Evolutionary conservation across 2,329 filamentous ascomycete species (phyloP).

Genomic region (Penicillium occitanis): DNA sequence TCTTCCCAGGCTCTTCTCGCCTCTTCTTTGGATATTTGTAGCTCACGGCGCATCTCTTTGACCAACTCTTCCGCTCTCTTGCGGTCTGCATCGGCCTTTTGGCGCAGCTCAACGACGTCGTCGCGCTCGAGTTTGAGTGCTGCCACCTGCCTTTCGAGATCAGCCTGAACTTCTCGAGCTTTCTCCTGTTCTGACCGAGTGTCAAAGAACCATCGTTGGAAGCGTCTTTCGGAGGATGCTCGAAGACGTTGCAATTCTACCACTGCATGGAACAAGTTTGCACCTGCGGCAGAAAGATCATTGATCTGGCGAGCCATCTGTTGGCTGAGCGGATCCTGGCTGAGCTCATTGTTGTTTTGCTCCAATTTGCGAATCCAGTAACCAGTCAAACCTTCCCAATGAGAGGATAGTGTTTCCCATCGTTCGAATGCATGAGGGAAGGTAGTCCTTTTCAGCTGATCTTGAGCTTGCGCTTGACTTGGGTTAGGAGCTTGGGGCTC

Average conservation of each 20-base stretch:
- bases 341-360: slow-evolving; percentile 82
- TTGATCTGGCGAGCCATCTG: slow-evolving; percentile 93
- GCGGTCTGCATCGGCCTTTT: slow-evolving; percentile 68
- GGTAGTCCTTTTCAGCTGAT: slow-evolving; percentile 56
- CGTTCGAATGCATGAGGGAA: slow-evolving; percentile 97
- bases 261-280: slow-evolving; percentile 95
- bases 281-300: slow-evolving; percentile 93
- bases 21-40: slow-evolving; percentile 94
- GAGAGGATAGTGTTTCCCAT: slow-evolving; percentile 94
- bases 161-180: slow-evolving; percentile 74
- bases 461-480: slow-evolving; percentile 34
- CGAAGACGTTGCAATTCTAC: slow-evolving; percentile 92
- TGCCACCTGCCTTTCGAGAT: slow-evolving; percentile 73
- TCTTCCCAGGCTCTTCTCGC: slow-evolving; percentile 96
- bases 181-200: slow-evolving; percentile 85
- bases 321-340: slow-evolving; percentile 76
- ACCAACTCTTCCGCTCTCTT: slow-evolving; percentile 71
- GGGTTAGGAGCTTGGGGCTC: slow-evolving; percentile 28
- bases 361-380: slow-evolving; percentile 96
- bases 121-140: slow-evolving; percentile 69
- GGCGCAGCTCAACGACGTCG: slow-evolving; percentile 65
- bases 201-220: slow-evolving; percentile 98
- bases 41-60: slow-evolving; percentile 87
- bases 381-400: slow-evolving; percentile 95
- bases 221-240: slow-evolving; percentile 94